phyloP scores from a whole-genome alignment of 345 rosid species.

The Adansonia digitata region DNA sequence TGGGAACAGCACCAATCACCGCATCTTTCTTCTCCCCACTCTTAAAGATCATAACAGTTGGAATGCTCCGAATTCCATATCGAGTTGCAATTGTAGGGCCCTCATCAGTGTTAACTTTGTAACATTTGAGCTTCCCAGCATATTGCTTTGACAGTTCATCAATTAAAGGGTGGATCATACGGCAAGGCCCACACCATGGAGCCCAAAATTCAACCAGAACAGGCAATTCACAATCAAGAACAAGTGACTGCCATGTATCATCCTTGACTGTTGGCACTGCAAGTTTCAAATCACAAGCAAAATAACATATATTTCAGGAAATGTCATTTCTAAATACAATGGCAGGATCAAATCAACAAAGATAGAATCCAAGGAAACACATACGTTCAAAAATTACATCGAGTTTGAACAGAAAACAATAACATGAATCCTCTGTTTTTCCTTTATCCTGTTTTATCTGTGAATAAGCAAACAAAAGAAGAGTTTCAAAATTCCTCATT shows the following conservation, averaged over 20 bases:
- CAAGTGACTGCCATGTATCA: slow-evolving; percentile 56
- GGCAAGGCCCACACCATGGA: slow-evolving; percentile 85
- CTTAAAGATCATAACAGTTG: slow-evolving; percentile 55
- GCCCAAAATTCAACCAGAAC: slow-evolving; percentile 77
- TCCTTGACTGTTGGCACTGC: slow-evolving; percentile 49
- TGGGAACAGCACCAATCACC: slow-evolving; percentile 72
- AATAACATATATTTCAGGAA: not conserved
- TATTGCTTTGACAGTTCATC: slow-evolving; percentile 53
- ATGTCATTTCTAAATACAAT: not conserved
- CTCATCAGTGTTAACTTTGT: slow-evolving; percentile 65
- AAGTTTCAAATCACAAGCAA: slow-evolving; percentile 11
- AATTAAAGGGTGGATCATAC: slow-evolving; percentile 53
- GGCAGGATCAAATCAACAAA: not conserved
- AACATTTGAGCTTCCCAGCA: slow-evolving; percentile 64
- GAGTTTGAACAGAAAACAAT: not conserved
- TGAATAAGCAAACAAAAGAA: not conserved
- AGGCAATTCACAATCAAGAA: slow-evolving; percentile 48
- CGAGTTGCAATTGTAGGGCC: slow-evolving; percentile 49
- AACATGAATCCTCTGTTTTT: not conserved
- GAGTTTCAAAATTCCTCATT: not conserved
- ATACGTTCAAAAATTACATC: not conserved
- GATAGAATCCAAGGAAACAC: not conserved
- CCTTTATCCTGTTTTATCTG: not conserved
- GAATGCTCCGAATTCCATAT: slow-evolving; percentile 67
- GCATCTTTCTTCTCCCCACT: slow-evolving; percentile 73